phyloP scores from a whole-genome alignment of 129 eudicot genomes.

The Flaveria sonorensis region DNA sequence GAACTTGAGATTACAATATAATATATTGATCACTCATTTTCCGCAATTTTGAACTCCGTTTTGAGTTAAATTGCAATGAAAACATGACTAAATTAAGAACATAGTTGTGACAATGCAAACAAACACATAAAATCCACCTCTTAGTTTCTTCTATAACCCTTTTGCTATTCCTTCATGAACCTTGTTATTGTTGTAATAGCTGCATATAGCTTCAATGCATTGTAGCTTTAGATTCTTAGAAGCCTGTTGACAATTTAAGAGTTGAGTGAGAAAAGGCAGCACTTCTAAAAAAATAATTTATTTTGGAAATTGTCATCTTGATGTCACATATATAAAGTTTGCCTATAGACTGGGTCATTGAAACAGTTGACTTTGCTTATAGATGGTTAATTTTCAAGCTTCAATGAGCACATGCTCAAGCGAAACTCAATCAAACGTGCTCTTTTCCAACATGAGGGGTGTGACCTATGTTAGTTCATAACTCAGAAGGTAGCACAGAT shows the following conservation, averaged over 20 bases:
- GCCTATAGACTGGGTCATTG: neutral
- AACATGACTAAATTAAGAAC: conserved; percentile 26
- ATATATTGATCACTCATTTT: conserved; percentile 11
- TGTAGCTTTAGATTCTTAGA: conserved; percentile 66
- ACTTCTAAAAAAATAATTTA: neutral
- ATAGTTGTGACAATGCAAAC: conserved; percentile 30
- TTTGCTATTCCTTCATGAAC: conserved; percentile 24
- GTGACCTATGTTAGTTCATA: too few relatives aligned
- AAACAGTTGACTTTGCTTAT: neutral
- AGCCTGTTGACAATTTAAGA: conserved; percentile 47
- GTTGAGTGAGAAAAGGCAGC: conserved; percentile 11
- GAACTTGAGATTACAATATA: conserved; percentile 27
- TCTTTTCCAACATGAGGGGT: too few relatives aligned
- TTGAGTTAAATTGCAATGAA: conserved; percentile 23
- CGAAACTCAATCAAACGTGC: too few relatives aligned
- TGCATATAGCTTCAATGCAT: conserved; percentile 18
- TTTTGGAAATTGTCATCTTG: neutral
- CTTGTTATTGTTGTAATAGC: conserved; percentile 31
- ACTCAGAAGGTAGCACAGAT: too few relatives aligned
- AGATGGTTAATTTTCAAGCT: conserved; percentile 2
- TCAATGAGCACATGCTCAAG: too few relatives aligned
- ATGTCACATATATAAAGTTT: conserved; percentile 23
- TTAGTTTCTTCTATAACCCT: conserved; percentile 20
- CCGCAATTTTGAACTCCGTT: conserved; percentile 22
- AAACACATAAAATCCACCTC: conserved; percentile 32